Base-by-base conservation (phyloP, 2,329 filamentous ascomycete genomes). In the Epichloe sylvatica region DNA sequence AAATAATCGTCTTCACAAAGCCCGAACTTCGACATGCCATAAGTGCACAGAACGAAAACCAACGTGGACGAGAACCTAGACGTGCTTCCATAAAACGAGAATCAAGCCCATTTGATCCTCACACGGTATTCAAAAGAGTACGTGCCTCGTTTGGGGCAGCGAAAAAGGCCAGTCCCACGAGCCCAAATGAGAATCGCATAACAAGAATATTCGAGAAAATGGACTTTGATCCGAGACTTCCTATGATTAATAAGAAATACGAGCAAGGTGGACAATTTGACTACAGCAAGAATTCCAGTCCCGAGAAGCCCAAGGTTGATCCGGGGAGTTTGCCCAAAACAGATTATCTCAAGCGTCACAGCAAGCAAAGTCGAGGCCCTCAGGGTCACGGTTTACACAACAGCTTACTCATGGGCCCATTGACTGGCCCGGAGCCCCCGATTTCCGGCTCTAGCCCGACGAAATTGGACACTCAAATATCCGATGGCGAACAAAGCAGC, bases 121-220 rank as follows among this genome's bases (percentile, higher is more conserved):
- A 77, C 52, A 76, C 74, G 0, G 76, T 81, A 1, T 80, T 75
- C 59, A 80, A 80, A 80, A 70, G 75, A 39, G 71, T 81, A 9
- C 66, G 69, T 34, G 74, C 76, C 3, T 74, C 74, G 12, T 56
- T 76, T 30, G 59, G 49, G 5, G 49, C 55, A 15, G 50, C 58
- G 7, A 48, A 46, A 6, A 51, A 53, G 12, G 57, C 49, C 45
- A 61, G 57, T 51, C 45, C 47, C 52, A 39, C 50, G 37, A 53
- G 50, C 49, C 53, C 58, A 45, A 54, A 51, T 21, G 52, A 56
- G 3, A 57, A 54, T 19, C 65, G 69, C 8, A 70, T 70, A 35
- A 63, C 62, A 8, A 77, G 71, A 51, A 66, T 74, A 11, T 81
- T 78, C 53, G 73, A 75, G 34, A 76, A 71, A 53, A 67, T 80